Evolutionary conservation across 768 basidiomycete genomes (phyloP).

Genomic region (Dentipellis sp.): DNA sequence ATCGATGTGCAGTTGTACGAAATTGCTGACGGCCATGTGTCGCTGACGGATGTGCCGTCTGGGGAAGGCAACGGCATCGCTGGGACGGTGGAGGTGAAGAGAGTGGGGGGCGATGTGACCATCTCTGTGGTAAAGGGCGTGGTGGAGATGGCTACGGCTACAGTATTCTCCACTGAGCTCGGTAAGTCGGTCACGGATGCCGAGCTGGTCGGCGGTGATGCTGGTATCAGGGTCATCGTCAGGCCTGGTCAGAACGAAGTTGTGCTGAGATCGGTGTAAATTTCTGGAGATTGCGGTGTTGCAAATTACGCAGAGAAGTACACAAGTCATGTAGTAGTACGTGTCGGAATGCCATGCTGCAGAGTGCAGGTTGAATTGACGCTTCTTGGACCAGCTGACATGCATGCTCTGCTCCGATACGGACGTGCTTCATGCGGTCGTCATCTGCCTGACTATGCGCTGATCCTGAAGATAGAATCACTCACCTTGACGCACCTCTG

Average conservation of each 20-base stretch:
- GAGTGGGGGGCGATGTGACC: slow-evolving; percentile 22
- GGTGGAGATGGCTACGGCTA: slow-evolving; percentile 3
- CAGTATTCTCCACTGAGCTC: background rate
- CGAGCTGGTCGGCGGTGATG: background rate
- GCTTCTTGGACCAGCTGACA: no score
- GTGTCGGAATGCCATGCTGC: no score
- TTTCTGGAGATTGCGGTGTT: background rate
- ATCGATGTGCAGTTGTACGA: slow-evolving; percentile 48
- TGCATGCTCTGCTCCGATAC: no score
- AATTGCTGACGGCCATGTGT: slow-evolving; percentile 32
- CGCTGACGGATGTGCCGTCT: slow-evolving; percentile 31
- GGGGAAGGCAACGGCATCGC: slow-evolving; percentile 33
- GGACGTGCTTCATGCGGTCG: no score
- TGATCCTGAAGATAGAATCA: no score
- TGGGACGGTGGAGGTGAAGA: slow-evolving; percentile 30
- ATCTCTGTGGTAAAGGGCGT: slow-evolving; percentile 16
- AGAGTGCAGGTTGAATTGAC: no score
- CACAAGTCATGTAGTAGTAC: no score
- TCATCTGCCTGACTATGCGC: no score
- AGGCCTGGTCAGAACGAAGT: background rate
- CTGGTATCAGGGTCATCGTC: slow-evolving; percentile 1
- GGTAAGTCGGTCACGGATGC: background rate
- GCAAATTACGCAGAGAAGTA: no score
- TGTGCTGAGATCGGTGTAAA: background rate
- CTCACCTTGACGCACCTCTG: no score